Conservation (phyloP, 805 yeast genomes). For the Wickerhamiella qilinensis region DNA sequence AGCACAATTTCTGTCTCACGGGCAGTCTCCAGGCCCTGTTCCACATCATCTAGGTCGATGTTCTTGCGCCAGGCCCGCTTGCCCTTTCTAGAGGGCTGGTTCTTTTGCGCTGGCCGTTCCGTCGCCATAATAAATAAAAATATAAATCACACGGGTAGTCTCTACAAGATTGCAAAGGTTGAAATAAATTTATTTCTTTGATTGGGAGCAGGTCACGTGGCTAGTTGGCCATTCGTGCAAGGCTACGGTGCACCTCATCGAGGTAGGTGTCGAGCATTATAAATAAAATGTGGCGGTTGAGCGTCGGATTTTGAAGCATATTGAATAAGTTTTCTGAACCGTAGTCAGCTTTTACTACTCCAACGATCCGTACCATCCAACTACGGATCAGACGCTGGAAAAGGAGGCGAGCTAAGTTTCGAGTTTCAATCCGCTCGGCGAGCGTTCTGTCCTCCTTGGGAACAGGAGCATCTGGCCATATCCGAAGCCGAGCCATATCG, state of each 20-base stretch:
- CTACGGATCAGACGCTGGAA: constrained; percentile 46
- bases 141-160: too few species aligned
- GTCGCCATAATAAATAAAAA: neutral
- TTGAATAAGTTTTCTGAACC: constrained; percentile 48
- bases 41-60: constrained; percentile 71
- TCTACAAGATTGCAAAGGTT: too few species aligned
- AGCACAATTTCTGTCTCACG: constrained; percentile 37
- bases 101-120: constrained; percentile 38
- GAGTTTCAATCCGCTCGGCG: constrained; percentile 28
- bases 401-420: constrained; percentile 36
- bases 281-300: constrained; percentile 49
- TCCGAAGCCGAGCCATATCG: constrained; percentile 15
- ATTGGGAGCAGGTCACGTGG: neutral
- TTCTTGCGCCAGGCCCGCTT: constrained; percentile 88
- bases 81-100: constrained; percentile 78
- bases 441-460: constrained; percentile 3
- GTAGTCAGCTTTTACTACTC: constrained; percentile 40
- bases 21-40: constrained; percentile 47
- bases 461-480: constrained; percentile 18
- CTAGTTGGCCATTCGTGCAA: neutral
- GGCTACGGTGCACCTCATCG: constrained; percentile 21
- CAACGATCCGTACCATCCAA: constrained; percentile 57
- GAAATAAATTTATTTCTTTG: neutral
- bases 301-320: constrained; percentile 55
- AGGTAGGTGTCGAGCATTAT: constrained; percentile 43